phyloP scores from a whole-genome alignment of 148 eudicot genomes.

The Fagopyrum homotropicum region DNA sequence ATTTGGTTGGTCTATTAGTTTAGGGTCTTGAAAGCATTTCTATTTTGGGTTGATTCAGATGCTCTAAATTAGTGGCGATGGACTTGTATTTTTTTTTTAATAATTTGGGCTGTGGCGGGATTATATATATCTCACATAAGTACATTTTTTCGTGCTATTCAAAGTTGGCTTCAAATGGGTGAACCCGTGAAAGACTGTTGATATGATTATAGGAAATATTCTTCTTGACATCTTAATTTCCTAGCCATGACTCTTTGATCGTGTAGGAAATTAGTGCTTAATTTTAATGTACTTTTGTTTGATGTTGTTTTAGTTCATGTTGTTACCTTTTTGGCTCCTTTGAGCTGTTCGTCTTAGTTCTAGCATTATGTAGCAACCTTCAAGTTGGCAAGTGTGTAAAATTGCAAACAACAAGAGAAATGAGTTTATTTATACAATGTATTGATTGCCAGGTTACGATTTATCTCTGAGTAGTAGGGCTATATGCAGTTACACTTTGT shows the following conservation, averaged over 20 bases:
- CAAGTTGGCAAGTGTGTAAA: not conserved
- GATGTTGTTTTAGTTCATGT: not conserved
- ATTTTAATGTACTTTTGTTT: not conserved
- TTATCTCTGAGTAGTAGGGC: not conserved
- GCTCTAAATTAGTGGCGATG: not conserved
- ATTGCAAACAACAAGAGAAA: not conserved
- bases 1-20: too few relatives aligned
- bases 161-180: not conserved
- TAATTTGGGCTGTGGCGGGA: not conserved
- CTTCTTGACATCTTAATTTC: not conserved
- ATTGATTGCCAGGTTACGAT: not conserved
- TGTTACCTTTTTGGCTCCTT: not conserved
- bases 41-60: not conserved
- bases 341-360: not conserved
- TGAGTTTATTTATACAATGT: not conserved
- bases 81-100: not conserved
- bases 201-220: not conserved
- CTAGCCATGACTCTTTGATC: not conserved
- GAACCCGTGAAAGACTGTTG: not conserved
- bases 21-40: too few relatives aligned
- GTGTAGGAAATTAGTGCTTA: not conserved
- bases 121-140: too few relatives aligned
- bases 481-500: not conserved
- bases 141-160: not conserved
- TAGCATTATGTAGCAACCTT: not conserved